phyloP scores from a whole-genome alignment of 2,329 filamentous ascomycete species.

The Ceratocystis diversiconidia region DNA sequence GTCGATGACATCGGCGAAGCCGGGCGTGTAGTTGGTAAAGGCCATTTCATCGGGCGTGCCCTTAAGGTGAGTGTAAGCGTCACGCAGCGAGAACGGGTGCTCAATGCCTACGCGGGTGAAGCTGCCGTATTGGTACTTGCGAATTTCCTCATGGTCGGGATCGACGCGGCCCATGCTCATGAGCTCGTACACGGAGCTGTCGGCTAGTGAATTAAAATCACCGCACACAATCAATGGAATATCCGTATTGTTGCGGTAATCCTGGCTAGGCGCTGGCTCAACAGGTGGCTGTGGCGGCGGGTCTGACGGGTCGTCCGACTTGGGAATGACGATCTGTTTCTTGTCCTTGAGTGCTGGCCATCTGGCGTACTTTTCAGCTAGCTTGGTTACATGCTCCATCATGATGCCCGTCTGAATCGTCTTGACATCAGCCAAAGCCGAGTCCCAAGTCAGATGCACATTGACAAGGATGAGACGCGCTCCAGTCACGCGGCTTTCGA shows the following conservation, averaged over 20 bases:
- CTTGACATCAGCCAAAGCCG: slow-evolving; percentile 82
- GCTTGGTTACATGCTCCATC: slow-evolving; percentile 78
- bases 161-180: slow-evolving; percentile 66
- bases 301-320: slow-evolving; percentile 28
- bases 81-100: slow-evolving; percentile 87
- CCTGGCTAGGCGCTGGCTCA: slow-evolving; percentile 65
- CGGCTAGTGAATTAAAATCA: slow-evolving; percentile 83
- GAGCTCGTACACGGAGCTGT: slow-evolving; percentile 84
- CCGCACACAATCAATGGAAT: slow-evolving; percentile 86
- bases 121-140: slow-evolving; percentile 73
- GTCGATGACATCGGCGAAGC: slow-evolving; percentile 85
- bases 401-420: slow-evolving; percentile 89
- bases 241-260: slow-evolving; percentile 73
- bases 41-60: slow-evolving; percentile 71
- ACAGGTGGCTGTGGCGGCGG: slow-evolving; percentile 39
- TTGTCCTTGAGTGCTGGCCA: slow-evolving; percentile 74
- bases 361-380: slow-evolving; percentile 72
- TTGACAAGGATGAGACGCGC: slow-evolving; percentile 85
- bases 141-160: slow-evolving; percentile 67
- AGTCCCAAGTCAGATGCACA: slow-evolving; percentile 91
- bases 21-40: slow-evolving; percentile 93
- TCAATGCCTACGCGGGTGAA: slow-evolving; percentile 86
- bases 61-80: slow-evolving; percentile 69
- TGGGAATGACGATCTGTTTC: slow-evolving; percentile 37
- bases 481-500: slow-evolving; percentile 86